phyloP scores from a whole-genome alignment of 345 rosid species.

The Populus deltoides region DNA sequence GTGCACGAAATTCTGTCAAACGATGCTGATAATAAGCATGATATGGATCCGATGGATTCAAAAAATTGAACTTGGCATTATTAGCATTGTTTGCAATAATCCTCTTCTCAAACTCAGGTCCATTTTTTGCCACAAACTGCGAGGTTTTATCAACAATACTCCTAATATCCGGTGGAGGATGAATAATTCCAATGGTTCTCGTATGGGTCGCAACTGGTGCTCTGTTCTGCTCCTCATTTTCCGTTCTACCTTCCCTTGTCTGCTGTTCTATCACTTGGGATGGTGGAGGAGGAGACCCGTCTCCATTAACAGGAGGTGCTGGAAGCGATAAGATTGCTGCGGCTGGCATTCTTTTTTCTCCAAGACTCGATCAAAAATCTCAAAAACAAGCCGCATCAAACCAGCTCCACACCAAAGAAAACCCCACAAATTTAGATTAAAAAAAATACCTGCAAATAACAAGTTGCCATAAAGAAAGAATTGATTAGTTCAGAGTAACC shows the following conservation, averaged over 20 bases:
- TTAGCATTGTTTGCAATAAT: constrained; percentile 62
- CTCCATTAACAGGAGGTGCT: constrained; percentile 69
- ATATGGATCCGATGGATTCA: constrained; percentile 63
- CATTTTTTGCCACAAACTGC: constrained; percentile 68
- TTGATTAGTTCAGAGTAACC: background rate
- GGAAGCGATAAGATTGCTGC: constrained; percentile 65
- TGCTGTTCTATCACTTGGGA: constrained; percentile 52
- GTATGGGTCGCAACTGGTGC: constrained; percentile 72
- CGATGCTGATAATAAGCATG: constrained; percentile 77
- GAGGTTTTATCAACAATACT: constrained; percentile 80
- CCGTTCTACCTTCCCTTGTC: constrained; percentile 30
- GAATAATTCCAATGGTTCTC: constrained; percentile 71
- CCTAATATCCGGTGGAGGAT: constrained; percentile 84
- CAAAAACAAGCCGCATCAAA: background rate
- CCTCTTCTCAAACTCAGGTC: constrained; percentile 76
- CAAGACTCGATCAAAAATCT: background rate
- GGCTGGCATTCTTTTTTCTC: constrained; percentile 40
- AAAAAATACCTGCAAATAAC: background rate
- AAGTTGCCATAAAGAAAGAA: background rate
- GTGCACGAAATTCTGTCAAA: constrained; percentile 62
- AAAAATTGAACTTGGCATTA: constrained; percentile 69
- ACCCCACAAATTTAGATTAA: background rate
- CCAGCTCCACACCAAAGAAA: background rate
- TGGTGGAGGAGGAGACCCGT: constrained; percentile 56
- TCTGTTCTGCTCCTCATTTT: constrained; percentile 42